Base-by-base conservation (phyloP, 139 green algal genomes). In the Gonium pectorale region DNA sequence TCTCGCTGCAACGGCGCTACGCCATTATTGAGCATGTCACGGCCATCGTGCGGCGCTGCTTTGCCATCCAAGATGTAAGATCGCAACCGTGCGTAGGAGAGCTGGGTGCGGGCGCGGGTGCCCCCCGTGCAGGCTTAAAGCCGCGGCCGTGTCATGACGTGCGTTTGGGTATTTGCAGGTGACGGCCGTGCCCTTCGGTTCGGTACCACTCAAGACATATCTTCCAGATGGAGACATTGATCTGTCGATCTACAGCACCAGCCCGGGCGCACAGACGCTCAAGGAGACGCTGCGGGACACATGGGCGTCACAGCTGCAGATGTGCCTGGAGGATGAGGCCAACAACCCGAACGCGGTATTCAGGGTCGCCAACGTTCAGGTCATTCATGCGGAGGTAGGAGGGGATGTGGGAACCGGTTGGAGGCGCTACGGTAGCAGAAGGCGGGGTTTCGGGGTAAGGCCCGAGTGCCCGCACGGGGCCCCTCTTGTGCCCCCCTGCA, bases 181-280 rank as follows among this genome's bases (percentile, higher is more conserved):
- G 17, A 72, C 59, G n/a, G 75, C 75, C 7, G 43, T 82, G 4
- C 59, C 94, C 75, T 99, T 99, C 90, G 97, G 97, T 19, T 98
- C 94, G 0, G 97, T 99, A 60, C 97, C 97, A 35, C 90, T 99
- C 40, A 92, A 94, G 26, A 98, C 97, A 0, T 99, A 98, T 78
- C 88, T 99, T 33, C 97, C 97, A 5, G 97, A 99, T 72, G 97
- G 97, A 5, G 97, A 99, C 87, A 98, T 99, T 71, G 97, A 99
- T 87, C 79, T 99, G 29, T 96, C 91, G 40, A 93, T 97, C 9
- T 98, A 99, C 82, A 51, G 41, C 63, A 19, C 79, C 60, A 88
- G 21, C 80, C 78, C 22, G 59, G 40, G 59, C 29, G 75, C 75
- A 41, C 73, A 81, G 73, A 8, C 38, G 3, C 11, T 81, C n/a